phyloP scores from a whole-genome alignment of 2,329 filamentous ascomycete species.

The Penicillium sp. region DNA sequence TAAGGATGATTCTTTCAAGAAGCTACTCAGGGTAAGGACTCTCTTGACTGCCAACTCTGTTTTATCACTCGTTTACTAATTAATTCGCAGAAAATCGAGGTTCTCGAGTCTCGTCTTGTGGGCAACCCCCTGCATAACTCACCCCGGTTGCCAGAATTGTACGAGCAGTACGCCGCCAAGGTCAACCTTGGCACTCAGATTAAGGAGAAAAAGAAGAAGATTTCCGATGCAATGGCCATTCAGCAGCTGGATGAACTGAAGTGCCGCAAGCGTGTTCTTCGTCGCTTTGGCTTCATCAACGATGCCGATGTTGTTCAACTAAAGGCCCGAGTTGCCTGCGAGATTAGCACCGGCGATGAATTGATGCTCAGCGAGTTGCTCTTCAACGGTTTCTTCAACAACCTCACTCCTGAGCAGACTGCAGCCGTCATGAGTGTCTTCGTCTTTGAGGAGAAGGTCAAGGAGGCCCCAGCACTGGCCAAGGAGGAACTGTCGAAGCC shows the following conservation, averaged over 20 bases:
- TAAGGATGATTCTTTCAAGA: constrained; percentile 89
- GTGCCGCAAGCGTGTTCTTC: constrained; percentile 90
- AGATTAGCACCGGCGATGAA: constrained; percentile 97
- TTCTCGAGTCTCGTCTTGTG: constrained; percentile 86
- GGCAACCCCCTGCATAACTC: constrained; percentile 92
- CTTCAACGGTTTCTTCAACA: constrained; percentile 98
- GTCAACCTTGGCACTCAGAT: constrained; percentile 76
- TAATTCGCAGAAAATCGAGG: constrained; percentile 79
- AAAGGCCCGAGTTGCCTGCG: constrained; percentile 95
- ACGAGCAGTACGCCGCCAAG: constrained; percentile 85
- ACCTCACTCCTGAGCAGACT: constrained; percentile 83
- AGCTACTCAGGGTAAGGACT: constrained; percentile 68
- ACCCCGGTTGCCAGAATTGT: constrained; percentile 79
- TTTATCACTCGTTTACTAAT: background rate
- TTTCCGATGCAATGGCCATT: constrained; percentile 81
- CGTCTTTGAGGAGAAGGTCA: constrained; percentile 95
- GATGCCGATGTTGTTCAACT: constrained; percentile 94
- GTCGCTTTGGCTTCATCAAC: constrained; percentile 93
- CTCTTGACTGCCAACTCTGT: background rate
- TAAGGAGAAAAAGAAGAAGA: constrained; percentile 86
- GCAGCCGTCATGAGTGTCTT: constrained; percentile 89
- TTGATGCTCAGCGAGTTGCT: constrained; percentile 89
- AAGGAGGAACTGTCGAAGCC: constrained; percentile 82
- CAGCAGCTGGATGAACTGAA: constrained; percentile 96
- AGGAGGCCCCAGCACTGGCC: constrained; percentile 70